phyloP scores from a whole-genome alignment of 108 stramenopile genomes.

The Cyclotella sp. region DNA sequence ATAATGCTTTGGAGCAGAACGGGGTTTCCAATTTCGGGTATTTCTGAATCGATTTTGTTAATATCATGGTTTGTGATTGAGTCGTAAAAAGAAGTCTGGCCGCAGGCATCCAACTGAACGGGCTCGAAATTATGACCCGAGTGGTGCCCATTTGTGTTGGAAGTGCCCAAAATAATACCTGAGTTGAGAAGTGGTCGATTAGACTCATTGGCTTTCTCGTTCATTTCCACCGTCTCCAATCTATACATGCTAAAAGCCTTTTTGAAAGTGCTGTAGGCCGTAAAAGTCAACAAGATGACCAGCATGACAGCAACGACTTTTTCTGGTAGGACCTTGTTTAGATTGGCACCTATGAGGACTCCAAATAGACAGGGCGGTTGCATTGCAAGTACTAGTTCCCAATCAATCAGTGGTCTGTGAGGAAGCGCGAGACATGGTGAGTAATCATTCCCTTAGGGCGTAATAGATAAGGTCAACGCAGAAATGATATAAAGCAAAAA shows the following conservation, averaged over 20 bases:
- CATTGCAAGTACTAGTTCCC: slow-evolving; percentile 97
- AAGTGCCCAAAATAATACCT: background rate
- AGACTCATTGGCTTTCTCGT: background rate
- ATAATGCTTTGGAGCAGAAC: slow-evolving; percentile 55
- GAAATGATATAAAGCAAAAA: slow-evolving; percentile 15
- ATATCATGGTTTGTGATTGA: slow-evolving; percentile 16
- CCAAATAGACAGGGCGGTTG: slow-evolving; percentile 95
- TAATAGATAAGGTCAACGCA: background rate
- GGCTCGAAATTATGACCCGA: background rate
- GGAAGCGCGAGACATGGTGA: background rate
- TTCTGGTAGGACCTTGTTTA: slow-evolving; percentile 83
- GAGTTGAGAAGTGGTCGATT: background rate
- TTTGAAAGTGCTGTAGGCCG: slow-evolving; percentile 69
- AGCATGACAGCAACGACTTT: slow-evolving; percentile 67
- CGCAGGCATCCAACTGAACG: background rate
- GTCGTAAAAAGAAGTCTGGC: background rate
- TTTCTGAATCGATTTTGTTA: slow-evolving; percentile 11
- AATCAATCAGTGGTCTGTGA: slow-evolving; percentile 89
- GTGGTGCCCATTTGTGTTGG: background rate
- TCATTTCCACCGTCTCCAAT: slow-evolving; percentile 55
- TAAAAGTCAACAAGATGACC: slow-evolving; percentile 68
- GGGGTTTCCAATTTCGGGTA: slow-evolving; percentile 32
- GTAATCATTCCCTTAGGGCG: too few relatives aligned
- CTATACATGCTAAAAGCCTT: slow-evolving; percentile 86
- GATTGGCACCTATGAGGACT: slow-evolving; percentile 87